Evolutionary conservation across 129 eudicot genomes (phyloP).

Genomic region (Scalesia atractyloides): DNA sequence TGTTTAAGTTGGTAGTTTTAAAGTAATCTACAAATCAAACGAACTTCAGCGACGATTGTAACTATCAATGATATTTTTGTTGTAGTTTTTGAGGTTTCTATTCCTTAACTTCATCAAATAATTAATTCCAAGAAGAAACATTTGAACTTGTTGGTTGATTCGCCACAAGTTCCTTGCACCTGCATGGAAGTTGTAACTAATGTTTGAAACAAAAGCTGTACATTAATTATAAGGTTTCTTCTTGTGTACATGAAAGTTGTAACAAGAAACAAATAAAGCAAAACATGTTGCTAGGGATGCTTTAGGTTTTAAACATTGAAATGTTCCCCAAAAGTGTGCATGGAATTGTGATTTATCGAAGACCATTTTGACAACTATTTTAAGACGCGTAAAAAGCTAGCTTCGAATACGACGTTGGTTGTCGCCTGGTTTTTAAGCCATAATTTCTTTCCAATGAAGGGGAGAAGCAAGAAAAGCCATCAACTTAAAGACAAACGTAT

Average conservation of each 20-base stretch:
- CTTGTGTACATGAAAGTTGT: neutral
- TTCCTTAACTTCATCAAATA: too few species aligned
- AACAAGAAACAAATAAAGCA: constrained; percentile 13
- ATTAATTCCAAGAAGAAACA: too few species aligned
- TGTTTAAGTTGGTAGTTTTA: too few species aligned
- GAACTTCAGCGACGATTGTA: too few species aligned
- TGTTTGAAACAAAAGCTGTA: neutral
- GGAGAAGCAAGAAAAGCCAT: constrained; percentile 22
- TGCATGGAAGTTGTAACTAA: constrained; percentile 5
- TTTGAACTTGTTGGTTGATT: neutral
- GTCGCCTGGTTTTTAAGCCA: constrained; percentile 6
- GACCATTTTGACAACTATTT: neutral
- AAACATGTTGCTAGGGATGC: constrained; percentile 1
- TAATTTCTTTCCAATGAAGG: neutral
- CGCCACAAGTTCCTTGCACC: constrained; percentile 8
- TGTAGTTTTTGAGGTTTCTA: too few species aligned
- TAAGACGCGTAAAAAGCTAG: neutral
- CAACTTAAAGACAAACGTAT: constrained; percentile 18
- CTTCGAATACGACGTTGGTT: constrained; percentile 13
- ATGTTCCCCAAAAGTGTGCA: constrained; percentile 10
- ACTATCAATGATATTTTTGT: too few species aligned
- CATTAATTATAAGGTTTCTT: neutral
- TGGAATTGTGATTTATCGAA: constrained; percentile 1
- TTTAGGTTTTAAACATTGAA: constrained; percentile 10
- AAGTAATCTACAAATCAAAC: too few species aligned